These are phyloP conservation scores for Alternaria sp. DNA, from an alignment of 2,329 filamentous ascomycete species.

Conservation along the genomic window DNA sequence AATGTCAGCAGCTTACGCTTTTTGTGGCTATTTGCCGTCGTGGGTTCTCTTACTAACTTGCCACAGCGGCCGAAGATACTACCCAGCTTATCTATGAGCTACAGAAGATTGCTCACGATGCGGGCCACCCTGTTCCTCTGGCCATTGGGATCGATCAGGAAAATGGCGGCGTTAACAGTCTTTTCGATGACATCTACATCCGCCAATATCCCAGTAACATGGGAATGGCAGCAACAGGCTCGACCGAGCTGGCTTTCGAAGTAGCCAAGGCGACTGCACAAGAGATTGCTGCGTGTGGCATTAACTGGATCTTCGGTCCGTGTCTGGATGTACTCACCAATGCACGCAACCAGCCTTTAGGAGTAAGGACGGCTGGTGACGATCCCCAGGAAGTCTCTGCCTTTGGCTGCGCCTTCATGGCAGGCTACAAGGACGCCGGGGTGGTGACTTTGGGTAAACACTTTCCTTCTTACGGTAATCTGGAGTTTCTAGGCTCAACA, in stretches of 20 bases:
- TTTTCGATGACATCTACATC: slow-evolving; percentile 95
- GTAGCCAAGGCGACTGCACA: slow-evolving; percentile 93
- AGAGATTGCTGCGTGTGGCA: slow-evolving; percentile 89
- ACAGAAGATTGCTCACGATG: slow-evolving; percentile 88
- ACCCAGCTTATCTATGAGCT: slow-evolving; percentile 88
- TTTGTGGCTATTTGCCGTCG: slow-evolving; percentile 13
- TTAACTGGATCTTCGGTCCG: slow-evolving; percentile 94
- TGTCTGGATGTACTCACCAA: slow-evolving; percentile 95
- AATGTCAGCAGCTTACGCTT: slow-evolving; percentile 65
- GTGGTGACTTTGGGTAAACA: slow-evolving; percentile 93
- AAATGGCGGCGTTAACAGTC: slow-evolving; percentile 96
- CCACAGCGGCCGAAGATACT: slow-evolving; percentile 85
- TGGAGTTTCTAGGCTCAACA: slow-evolving; percentile 91
- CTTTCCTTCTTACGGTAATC: slow-evolving; percentile 93
- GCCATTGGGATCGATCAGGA: slow-evolving; percentile 95
- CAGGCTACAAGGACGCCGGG: slow-evolving; percentile 90
- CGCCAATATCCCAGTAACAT: slow-evolving; percentile 97
- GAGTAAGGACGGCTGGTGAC: slow-evolving; percentile 88
- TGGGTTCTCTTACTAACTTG: slow-evolving; percentile 29
- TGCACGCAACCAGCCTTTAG: slow-evolving; percentile 86
- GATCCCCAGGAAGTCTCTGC: slow-evolving; percentile 95
- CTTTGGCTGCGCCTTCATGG: slow-evolving; percentile 89
- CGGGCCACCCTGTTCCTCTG: slow-evolving; percentile 87
- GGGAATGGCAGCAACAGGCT: slow-evolving; percentile 93
- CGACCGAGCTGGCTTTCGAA: slow-evolving; percentile 83